Evolutionary conservation across 345 rosid species (phyloP).

Genomic region (Populus nigra): DNA sequence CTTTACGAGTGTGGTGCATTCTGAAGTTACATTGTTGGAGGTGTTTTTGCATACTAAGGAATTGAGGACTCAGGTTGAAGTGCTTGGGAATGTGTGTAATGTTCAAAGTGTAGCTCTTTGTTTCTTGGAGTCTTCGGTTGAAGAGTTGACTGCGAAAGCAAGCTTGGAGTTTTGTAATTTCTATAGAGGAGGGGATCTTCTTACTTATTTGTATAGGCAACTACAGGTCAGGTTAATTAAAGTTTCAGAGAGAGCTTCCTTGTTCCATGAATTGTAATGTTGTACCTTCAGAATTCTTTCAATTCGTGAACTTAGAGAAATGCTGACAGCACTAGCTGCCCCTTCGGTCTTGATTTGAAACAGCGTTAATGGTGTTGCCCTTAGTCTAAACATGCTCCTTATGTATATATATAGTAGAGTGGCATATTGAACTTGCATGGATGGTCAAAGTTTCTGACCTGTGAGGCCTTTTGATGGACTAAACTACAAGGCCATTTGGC

Average conservation of each 20-base stretch:
- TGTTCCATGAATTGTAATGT: neutral
- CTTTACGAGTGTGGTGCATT: slow-evolving; percentile 63
- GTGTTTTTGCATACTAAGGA: slow-evolving; percentile 80
- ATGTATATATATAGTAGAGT: too few relatives aligned
- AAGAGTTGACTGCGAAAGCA: slow-evolving; percentile 51
- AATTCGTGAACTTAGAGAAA: neutral
- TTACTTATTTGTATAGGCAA: slow-evolving; percentile 67
- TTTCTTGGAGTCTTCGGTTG: slow-evolving; percentile 53
- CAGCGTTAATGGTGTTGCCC: neutral
- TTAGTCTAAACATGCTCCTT: neutral
- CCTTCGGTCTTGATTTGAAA: neutral
- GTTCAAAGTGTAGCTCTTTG: slow-evolving; percentile 48
- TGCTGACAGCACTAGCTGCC: neutral
- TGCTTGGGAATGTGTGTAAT: slow-evolving; percentile 75
- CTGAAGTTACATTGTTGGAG: slow-evolving; percentile 67
- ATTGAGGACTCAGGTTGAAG: slow-evolving; percentile 72
- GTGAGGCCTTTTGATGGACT: too few relatives aligned
- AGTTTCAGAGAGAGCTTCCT: neutral
- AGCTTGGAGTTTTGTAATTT: slow-evolving; percentile 43
- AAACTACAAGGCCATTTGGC: too few relatives aligned
- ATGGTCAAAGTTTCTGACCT: too few relatives aligned
- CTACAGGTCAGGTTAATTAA: slow-evolving; percentile 57
- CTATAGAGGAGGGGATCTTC: slow-evolving; percentile 76
- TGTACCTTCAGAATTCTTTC: neutral
- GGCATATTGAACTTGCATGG: too few relatives aligned